Evolutionary conservation across 1,139 yeast genomes (phyloP), one percentile per base, ranked within the genome.

Genomic region (Candida sp.): DNA sequence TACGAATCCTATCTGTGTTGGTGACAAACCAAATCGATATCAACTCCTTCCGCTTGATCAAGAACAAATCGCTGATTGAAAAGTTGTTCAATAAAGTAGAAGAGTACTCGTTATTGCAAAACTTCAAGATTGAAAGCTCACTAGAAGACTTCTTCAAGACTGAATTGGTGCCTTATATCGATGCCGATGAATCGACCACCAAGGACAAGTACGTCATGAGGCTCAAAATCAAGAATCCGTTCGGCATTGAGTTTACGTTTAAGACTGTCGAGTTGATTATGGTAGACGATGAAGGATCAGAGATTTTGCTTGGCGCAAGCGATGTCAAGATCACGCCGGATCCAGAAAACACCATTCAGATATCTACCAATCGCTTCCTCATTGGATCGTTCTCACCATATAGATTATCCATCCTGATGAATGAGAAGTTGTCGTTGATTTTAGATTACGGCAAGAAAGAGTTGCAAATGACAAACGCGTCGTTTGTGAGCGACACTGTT

Each of bases 1-100:
- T 78, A 11, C 71, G 70, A 43, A 56, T 77, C 3, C 64, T 77
- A 25, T 62, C 78, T 0, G 69, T 68, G 41, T 59, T 77, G 50
- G 53, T 58, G 4, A 55, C 58, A 34, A 54, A 49, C 8, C 57
- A 58, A 28, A 47, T 60, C 17, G 76, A 75, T 3, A 67, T 72
- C 17, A 74, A 74, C 49, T 67, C 66, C 43, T 72, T 67, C 51
- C 60, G 58, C 26, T 53, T 65, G 39, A 54, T 65, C 42, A 64
- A 68, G 61, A 56, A 62, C 48, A 49, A 51, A 25, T 42, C 55
- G 12, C 65, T 67, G 40, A 63, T 68, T 5, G 53, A 54, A 17
- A 54, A 55, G 9, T 51, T 75, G 4, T 67, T 66, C 48, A 52
- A 58, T 0, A 67, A 64, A 51, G 56, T 70, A 42, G 44, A 56